Evolutionary conservation across 2,329 filamentous ascomycete genomes (phyloP), one percentile per base, ranked within the genome.

Genomic region (Graphilbum fragrans): DNA sequence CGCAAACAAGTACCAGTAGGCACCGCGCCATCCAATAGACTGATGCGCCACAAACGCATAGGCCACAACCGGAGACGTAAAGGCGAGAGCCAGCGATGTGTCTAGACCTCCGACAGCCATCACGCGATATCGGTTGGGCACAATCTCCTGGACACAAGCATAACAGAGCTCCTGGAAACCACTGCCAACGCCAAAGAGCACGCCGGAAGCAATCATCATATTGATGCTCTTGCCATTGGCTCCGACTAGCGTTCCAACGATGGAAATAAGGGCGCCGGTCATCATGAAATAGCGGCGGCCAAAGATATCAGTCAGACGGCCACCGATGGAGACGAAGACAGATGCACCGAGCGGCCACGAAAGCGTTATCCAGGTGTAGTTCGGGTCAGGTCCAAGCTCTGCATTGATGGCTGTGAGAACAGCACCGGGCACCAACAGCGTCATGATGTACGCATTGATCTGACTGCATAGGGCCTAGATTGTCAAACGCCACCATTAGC

Each of bases 121-220:
- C 37, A 45, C 40, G 9, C 43, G 43, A 25, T 41, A 44, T 18
- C 38, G 41, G 38, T 46, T 46, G 25, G 44, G 44, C 22, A 46
- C 44, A 16, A 46, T 43, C 25, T 46, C 44, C 20, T 43, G 41
- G 2, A 33, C 41, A 19, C 41, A 46, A 12, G 38, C 38, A 16
- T 44, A 71, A 50, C 71, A 72, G 49, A 45, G 43, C 40, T 45
- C 40, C 29, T 45, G 43, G 18, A 45, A 42, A 17, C 40, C 43
- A 17, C 39, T 42, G 33, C 43, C 43, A 16, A 45, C n/a, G 12
- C 43, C 43, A 19, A 45, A 40, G 25, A 45, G 40, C 9, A 39
- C 43, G 3, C 43, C 40, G 12, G 43, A 42, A 3, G 21, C 43
- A 22, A 45, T 42, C 40, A 45, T 45, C 40, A 40, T 42, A 27